These are phyloP conservation scores for Yamadazyma diospyri DNA, from an alignment of 1,139 yeast species.

Conservation along the genomic window DNA sequence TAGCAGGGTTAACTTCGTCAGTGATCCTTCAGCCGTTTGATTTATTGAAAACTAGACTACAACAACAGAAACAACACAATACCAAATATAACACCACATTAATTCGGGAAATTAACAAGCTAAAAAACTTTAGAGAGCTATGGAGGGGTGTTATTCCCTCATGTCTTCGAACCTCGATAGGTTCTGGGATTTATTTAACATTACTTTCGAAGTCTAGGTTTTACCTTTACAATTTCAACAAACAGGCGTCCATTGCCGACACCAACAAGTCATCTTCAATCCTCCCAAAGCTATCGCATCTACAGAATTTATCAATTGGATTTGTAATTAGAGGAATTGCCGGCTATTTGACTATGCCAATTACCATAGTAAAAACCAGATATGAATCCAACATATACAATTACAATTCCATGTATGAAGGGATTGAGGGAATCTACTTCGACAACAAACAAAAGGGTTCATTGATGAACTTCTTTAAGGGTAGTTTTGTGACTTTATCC, in stretches of 20 bases:
- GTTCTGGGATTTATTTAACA: conserved; percentile 83
- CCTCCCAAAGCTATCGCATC: conserved; percentile 68
- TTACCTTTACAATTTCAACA: conserved; percentile 39
- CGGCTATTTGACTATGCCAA: conserved; percentile 93
- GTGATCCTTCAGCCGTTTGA: conserved; percentile 86
- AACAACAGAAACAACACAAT: conserved; percentile 54
- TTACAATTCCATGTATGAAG: conserved; percentile 64
- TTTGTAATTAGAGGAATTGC: conserved; percentile 76
- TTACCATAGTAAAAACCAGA: conserved; percentile 90
- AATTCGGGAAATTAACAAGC: conserved; percentile 41
- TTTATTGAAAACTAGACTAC: conserved; percentile 82
- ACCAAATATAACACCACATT: conserved; percentile 36
- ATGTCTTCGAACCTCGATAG: conserved; percentile 83
- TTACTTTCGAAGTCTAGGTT: conserved; percentile 62
- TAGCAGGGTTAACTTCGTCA: conserved; percentile 84
- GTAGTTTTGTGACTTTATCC: conserved; percentile 81
- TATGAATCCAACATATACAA: conserved; percentile 76
- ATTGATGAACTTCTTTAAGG: conserved; percentile 71
- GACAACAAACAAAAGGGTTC: conserved; percentile 30
- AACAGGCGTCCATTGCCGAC: conserved; percentile 1
- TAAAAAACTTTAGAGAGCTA: conserved; percentile 49
- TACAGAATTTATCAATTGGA: conserved; percentile 74
- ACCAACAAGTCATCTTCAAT: conserved; percentile 18
- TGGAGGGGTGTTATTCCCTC: conserved; percentile 97
- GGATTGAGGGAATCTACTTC: conserved; percentile 54